Conservation (phyloP, 345 rosid species). For the Eucalyptus sp. region DNA sequence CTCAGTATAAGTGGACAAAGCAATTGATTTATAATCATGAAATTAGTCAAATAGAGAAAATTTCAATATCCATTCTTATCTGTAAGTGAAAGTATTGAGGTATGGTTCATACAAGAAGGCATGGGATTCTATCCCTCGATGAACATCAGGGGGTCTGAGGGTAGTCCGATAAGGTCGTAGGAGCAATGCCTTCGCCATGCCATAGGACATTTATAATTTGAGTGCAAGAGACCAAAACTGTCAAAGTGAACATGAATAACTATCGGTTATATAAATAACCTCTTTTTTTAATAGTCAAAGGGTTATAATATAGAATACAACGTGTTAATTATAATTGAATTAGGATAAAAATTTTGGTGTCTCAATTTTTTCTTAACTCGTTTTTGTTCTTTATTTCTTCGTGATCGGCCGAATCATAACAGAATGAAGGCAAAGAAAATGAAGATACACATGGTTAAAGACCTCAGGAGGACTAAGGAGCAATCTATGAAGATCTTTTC, state of each 20-base stretch:
- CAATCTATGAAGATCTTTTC: background rate
- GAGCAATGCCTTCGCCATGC: no score
- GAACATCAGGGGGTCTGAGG: fast-evolving
- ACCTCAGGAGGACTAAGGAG: background rate
- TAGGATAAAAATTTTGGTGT: no score
- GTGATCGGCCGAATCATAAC: fast-evolving
- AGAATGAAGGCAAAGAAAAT: background rate
- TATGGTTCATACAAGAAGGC: background rate
- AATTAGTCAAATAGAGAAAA: background rate
- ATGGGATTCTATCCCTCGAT: no score
- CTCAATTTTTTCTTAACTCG: no score
- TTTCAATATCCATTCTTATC: background rate
- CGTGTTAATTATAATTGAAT: no score
- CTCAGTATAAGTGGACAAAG: background rate
- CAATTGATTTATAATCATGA: background rate
- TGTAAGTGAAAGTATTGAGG: background rate
- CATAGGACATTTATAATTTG: no score
- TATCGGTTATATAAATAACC: no score
- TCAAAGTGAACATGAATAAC: no score
- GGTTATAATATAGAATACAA: no score
- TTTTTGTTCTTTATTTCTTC: background rate
- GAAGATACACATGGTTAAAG: background rate
- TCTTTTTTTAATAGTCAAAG: no score
- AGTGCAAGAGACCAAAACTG: no score
- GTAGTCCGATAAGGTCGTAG: no score